phyloP scores from a whole-genome alignment of 305 asterid species.

The Rubia tinctorum region DNA sequence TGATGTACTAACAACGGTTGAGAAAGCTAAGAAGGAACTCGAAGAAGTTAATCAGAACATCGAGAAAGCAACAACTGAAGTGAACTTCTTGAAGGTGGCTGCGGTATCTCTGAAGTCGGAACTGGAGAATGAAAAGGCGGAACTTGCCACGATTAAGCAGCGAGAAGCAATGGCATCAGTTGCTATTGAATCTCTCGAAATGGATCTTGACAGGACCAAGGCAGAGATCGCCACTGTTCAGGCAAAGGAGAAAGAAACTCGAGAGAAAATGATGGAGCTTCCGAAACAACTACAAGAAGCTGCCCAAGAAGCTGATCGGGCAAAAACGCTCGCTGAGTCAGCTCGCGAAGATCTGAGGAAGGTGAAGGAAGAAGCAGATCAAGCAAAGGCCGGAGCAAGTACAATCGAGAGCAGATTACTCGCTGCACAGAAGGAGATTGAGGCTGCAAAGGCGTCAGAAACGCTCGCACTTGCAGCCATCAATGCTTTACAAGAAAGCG shows the following conservation, averaged over 20 bases:
- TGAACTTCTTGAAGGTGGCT: conserved; percentile 58
- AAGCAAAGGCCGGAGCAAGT: conserved; percentile 63
- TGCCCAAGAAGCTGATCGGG: conserved; percentile 63
- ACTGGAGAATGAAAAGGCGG: conserved; percentile 63
- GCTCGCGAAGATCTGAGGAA: conserved; percentile 54
- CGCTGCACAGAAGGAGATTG: conserved; percentile 74
- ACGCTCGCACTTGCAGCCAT: conserved; percentile 84
- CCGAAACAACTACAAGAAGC: conserved; percentile 66
- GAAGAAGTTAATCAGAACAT: conserved; percentile 57
- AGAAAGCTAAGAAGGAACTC: conserved; percentile 67
- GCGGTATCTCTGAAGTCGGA: conserved; percentile 57
- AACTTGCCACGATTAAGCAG: conserved; percentile 43
- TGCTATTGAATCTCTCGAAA: conserved; percentile 63
- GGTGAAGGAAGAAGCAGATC: conserved; percentile 63
- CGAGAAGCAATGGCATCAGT: conserved; percentile 70
- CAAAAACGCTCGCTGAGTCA: conserved; percentile 43
- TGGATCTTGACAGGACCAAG: conserved; percentile 49
- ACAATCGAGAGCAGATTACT: conserved; percentile 50
- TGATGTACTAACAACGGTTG: conserved; percentile 54
- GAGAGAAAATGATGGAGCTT: conserved; percentile 61
- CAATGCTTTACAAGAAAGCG: conserved; percentile 61
- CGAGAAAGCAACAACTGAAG: conserved; percentile 57
- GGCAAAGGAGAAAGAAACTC: conserved; percentile 59
- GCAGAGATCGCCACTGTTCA: conserved; percentile 48
- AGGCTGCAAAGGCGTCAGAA: conserved; percentile 78